Percentiles rank a stretch among this genome's conserved stretches.
phyloP scores from a whole-genome alignment of 2,329 filamentous ascomycete species.

The Penicillium sumatraense region DNA sequence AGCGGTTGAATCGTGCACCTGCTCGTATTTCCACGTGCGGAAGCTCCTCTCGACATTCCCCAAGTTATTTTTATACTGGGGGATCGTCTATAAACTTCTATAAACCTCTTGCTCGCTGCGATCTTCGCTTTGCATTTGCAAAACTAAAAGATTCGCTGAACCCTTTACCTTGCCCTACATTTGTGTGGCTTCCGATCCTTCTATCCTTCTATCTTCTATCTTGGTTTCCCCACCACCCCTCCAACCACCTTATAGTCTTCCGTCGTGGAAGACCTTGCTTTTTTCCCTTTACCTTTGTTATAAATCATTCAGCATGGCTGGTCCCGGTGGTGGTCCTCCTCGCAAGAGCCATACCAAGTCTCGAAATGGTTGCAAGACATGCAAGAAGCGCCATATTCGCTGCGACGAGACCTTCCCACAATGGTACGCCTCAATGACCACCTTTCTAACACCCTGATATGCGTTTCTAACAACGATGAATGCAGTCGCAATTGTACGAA shows the following conservation, averaged over 20 bases:
- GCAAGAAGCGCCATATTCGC: conserved; percentile 95
- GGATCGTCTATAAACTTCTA: conserved; percentile 12
- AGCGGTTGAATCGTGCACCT: conserved; percentile 5
- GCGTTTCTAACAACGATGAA: conserved; percentile 17
- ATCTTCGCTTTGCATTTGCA: neutral
- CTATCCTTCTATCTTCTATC: neutral
- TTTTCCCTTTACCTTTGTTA: conserved; percentile 3
- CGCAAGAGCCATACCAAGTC: conserved; percentile 95
- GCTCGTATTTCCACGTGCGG: conserved; percentile 27
- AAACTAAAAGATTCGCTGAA: neutral
- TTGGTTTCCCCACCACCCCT: neutral
- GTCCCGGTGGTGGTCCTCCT: conserved; percentile 91
- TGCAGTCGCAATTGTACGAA: conserved; percentile 94
- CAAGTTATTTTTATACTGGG: conserved; percentile 16
- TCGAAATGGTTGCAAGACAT: conserved; percentile 96
- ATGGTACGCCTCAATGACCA: conserved; percentile 69
- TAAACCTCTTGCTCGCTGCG: neutral
- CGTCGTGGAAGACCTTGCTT: neutral
- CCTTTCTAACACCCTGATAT: neutral
- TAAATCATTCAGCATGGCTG: conserved; percentile 68
- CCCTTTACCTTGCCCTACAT: neutral
- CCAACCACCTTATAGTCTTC: neutral
- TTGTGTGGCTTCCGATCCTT: neutral
- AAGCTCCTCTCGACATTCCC: conserved; percentile 9
- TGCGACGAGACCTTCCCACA: conserved; percentile 98